phyloP scores from a whole-genome alignment of 495 filamentous ascomycete species.

The Aspergillus hancockii region DNA sequence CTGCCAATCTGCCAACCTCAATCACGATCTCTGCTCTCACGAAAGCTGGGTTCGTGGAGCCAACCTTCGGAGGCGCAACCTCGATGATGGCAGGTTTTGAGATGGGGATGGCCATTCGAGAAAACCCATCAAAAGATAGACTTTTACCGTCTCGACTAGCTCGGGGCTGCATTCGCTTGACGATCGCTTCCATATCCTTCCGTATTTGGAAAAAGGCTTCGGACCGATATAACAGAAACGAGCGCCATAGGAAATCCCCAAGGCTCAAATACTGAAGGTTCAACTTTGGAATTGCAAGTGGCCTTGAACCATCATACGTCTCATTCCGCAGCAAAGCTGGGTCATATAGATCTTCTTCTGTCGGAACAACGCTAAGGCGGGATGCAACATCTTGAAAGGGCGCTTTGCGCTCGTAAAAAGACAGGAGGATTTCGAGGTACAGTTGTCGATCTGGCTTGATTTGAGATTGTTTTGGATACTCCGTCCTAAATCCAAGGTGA shows the following conservation, averaged over 20 bases:
- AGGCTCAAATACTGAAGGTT: conserved; percentile 95
- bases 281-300: conserved; percentile 89
- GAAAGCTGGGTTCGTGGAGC: conserved; percentile 78
- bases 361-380: conserved; percentile 75
- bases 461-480: conserved; percentile 70
- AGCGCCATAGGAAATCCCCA: conserved; percentile 93
- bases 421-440: conserved; percentile 74
- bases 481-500: conserved; percentile 73
- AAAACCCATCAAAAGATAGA: conserved; percentile 79
- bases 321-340: conserved; percentile 80
- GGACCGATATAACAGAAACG: conserved; percentile 82
- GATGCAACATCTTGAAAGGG: conserved; percentile 80
- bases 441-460: conserved; percentile 66
- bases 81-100: conserved; percentile 86
- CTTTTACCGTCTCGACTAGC: conserved; percentile 56
- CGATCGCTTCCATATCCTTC: conserved; percentile 79
- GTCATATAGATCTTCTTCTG: conserved; percentile 82
- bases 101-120: conserved; percentile 88
- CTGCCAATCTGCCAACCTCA: conserved; percentile 76
- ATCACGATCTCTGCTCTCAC: conserved; percentile 88
- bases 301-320: conserved; percentile 82
- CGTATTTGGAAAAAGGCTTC: conserved; percentile 95
- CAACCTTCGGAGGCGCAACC: conserved; percentile 80
- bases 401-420: conserved; percentile 71
- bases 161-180: conserved; percentile 78